Conservation (phyloP, 176 grass and related monocot genomes). For the Alloteropsis semialata region DNA sequence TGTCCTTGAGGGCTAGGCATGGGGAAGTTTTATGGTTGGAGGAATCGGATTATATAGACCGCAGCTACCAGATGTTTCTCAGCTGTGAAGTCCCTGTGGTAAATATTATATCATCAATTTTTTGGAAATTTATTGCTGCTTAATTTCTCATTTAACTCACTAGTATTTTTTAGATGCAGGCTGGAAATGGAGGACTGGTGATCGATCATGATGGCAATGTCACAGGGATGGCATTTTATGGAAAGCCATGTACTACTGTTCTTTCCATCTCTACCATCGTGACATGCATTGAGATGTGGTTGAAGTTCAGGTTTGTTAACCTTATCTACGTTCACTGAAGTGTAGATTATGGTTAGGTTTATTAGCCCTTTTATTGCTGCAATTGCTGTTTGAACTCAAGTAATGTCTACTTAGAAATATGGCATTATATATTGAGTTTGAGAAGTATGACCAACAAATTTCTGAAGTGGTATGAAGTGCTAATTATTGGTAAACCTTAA, state of each 20-base stretch:
- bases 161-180: not conserved
- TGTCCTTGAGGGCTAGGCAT: not conserved
- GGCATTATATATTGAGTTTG: no score
- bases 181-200: not conserved
- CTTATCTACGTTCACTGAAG: not conserved
- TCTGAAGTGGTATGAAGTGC: no score
- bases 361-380: not conserved
- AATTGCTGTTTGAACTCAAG: no score
- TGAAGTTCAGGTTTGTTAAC: not conserved
- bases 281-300: conserved; percentile 18
- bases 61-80: not conserved
- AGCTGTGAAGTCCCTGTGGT: not conserved
- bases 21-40: not conserved
- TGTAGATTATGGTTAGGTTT: no score
- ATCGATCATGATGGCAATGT: not conserved
- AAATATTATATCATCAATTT: not conserved
- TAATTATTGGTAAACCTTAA: no score
- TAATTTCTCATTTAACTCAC: not conserved
- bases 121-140: not conserved
- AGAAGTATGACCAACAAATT: no score
- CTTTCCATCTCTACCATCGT: not conserved
- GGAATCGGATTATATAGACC: not conserved
- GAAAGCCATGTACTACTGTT: no score
- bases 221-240: not conserved
- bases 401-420: no score